Evolutionary conservation across 2,329 filamentous ascomycete species (phyloP).

Genomic region (Lithohypha guttulata): DNA sequence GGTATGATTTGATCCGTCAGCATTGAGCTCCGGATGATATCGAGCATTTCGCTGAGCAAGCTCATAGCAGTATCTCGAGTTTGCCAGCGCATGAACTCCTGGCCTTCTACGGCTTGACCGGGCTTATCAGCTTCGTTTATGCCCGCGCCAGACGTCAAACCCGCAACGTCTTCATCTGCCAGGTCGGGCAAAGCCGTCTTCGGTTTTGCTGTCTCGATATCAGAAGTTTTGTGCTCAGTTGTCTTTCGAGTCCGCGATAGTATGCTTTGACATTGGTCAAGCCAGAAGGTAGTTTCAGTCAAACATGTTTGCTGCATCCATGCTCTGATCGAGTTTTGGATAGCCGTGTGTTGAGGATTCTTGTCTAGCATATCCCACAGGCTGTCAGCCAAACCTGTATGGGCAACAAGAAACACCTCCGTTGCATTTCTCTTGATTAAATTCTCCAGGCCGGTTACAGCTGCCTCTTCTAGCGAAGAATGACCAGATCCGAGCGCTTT

Average conservation of each 20-base stretch:
- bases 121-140: conserved; percentile 47
- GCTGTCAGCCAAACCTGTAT: conserved; percentile 73
- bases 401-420: conserved; percentile 66
- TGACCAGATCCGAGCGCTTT: conserved; percentile 61
- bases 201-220: conserved; percentile 27
- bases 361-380: conserved; percentile 83
- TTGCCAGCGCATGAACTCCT: conserved; percentile 90
- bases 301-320: conserved; percentile 89
- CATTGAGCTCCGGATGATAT: conserved; percentile 66
- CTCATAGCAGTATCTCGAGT: conserved; percentile 89
- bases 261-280: conserved; percentile 76
- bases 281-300: conserved; percentile 69
- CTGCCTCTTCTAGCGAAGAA: conserved; percentile 61
- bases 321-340: conserved; percentile 79
- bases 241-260: conserved; percentile 76
- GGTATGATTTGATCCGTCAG: conserved; percentile 66
- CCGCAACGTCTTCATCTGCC: conserved; percentile 91
- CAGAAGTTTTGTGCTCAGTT: conserved; percentile 36
- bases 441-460: conserved; percentile 81
- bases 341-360: conserved; percentile 61
- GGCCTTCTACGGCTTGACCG: conserved; percentile 47
- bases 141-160: conserved; percentile 70
- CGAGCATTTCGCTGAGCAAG: conserved; percentile 72
- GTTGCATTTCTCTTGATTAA: conserved; percentile 87
- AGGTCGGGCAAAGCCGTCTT: conserved; percentile 57